Evolutionary conservation across 1,284 basidiomycete genomes (phyloP).

Genomic region (Clitocybe nebularis): DNA sequence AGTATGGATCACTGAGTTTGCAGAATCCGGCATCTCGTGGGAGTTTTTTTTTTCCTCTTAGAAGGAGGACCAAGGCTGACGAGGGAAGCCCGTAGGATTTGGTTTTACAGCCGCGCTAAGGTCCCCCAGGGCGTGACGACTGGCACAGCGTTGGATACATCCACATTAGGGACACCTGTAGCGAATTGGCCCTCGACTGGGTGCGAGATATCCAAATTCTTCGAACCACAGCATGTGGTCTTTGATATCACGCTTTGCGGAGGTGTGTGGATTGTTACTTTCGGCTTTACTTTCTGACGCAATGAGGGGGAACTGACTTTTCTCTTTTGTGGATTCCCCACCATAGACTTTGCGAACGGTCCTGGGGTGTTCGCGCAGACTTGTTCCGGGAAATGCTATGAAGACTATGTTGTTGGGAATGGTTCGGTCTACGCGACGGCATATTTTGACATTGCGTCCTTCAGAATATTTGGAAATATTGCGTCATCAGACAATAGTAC

Average conservation of each 20-base stretch:
- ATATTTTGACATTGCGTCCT: conserved; percentile 71
- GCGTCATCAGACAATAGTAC: background rate
- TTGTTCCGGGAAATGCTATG: conserved; percentile 65
- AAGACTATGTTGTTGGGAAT: conserved; percentile 70
- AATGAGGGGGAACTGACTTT: background rate
- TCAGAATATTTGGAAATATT: conserved; percentile 46
- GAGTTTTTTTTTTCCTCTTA: conserved; percentile 20
- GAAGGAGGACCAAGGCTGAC: conserved; percentile 1
- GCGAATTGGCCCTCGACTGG: conserved; percentile 62
- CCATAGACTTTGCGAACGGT: conserved; percentile 44
- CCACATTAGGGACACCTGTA: conserved; percentile 60
- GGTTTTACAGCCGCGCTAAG: conserved; percentile 68
- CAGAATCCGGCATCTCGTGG: conserved; percentile 59
- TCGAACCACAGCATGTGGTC: conserved; percentile 63
- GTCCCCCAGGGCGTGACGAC: conserved; percentile 54
- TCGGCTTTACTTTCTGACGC: background rate
- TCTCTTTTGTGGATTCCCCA: background rate
- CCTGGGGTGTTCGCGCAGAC: conserved; percentile 55
- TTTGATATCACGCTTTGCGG: conserved; percentile 78
- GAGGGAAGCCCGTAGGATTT: conserved; percentile 45
- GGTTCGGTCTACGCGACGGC: conserved; percentile 65
- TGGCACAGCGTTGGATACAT: conserved; percentile 60
- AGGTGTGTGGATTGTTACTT: conserved; percentile 34
- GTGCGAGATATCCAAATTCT: conserved; percentile 60
- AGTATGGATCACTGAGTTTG: conserved; percentile 69